Conservation (phyloP, 2,329 filamentous ascomycete genomes). For the Pseudogymnoascus sp. region DNA sequence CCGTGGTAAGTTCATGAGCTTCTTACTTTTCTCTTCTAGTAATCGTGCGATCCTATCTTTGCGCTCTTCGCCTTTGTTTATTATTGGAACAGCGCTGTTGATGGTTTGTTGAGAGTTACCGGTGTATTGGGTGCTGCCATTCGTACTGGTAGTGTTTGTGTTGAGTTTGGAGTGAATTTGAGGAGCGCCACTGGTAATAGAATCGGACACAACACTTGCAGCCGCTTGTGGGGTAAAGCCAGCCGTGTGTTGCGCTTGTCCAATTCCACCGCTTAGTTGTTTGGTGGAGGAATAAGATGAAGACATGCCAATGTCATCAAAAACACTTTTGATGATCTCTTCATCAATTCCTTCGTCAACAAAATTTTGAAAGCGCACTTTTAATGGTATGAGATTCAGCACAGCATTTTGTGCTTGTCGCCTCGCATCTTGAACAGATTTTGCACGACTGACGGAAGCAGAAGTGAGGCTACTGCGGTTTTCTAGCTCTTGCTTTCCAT, state of each 20-base stretch:
- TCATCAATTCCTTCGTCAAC: slow-evolving; percentile 65
- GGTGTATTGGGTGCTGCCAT: background rate
- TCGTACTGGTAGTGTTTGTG: background rate
- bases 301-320: slow-evolving; percentile 57
- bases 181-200: background rate
- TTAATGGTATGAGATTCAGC: slow-evolving; percentile 54
- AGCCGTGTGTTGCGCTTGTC: background rate
- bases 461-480: background rate
- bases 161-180: slow-evolving; percentile 4
- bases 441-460: background rate
- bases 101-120: background rate
- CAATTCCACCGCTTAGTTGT: background rate
- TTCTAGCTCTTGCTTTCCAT: background rate
- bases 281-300: slow-evolving; percentile 16
- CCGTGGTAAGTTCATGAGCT: slow-evolving; percentile 25
- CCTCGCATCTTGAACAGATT: slow-evolving; percentile 18
- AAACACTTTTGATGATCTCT: slow-evolving; percentile 54
- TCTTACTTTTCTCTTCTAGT: slow-evolving; percentile 64
- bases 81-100: background rate
- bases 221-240: background rate
- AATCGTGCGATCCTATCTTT: slow-evolving; percentile 72
- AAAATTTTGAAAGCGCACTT: slow-evolving; percentile 67
- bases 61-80: slow-evolving; percentile 47
- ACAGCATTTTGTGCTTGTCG: slow-evolving; percentile 61
- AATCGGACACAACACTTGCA: background rate